phyloP scores from a whole-genome alignment of 495 filamentous ascomycete species.

The Tuber microsphaerosporum region DNA sequence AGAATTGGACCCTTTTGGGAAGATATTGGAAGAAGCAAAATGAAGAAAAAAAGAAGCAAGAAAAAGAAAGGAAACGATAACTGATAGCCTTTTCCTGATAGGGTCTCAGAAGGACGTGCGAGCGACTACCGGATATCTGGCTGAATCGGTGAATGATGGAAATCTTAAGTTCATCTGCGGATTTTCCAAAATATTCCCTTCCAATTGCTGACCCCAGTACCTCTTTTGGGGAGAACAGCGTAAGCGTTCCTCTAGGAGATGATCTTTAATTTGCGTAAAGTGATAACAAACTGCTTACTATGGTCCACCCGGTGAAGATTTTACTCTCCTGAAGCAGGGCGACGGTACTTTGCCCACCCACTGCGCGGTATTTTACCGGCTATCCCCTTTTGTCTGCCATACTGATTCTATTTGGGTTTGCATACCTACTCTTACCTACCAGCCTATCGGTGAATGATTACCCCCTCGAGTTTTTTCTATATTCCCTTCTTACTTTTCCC shows the following conservation, averaged over 20 bases:
- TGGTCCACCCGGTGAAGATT: not conserved
- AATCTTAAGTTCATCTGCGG: not conserved
- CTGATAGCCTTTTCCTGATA: not conserved
- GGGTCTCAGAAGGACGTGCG: not conserved
- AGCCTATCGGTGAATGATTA: not conserved
- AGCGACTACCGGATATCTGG: not conserved
- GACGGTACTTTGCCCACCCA: not conserved
- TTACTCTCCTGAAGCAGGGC: not conserved
- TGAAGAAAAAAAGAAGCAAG: not conserved
- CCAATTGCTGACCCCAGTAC: slow-evolving; percentile 2
- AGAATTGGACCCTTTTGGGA: not conserved
- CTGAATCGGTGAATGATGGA: not conserved
- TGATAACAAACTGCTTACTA: not conserved
- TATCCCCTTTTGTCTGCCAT: not conserved
- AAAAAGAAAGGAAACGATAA: slow-evolving; percentile 3
- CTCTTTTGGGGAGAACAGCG: not conserved
- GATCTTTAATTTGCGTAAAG: not conserved
- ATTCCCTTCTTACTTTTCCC: not conserved
- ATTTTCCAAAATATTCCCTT: slow-evolving; percentile 2
- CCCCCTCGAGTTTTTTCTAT: not conserved
- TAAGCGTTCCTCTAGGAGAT: not conserved
- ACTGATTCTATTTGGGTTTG: not conserved
- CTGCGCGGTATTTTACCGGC: not conserved
- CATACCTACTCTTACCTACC: not conserved
- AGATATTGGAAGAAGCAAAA: not conserved